Evolutionary conservation across 768 basidiomycete species (phyloP).

Genomic region (Mycena galopus): DNA sequence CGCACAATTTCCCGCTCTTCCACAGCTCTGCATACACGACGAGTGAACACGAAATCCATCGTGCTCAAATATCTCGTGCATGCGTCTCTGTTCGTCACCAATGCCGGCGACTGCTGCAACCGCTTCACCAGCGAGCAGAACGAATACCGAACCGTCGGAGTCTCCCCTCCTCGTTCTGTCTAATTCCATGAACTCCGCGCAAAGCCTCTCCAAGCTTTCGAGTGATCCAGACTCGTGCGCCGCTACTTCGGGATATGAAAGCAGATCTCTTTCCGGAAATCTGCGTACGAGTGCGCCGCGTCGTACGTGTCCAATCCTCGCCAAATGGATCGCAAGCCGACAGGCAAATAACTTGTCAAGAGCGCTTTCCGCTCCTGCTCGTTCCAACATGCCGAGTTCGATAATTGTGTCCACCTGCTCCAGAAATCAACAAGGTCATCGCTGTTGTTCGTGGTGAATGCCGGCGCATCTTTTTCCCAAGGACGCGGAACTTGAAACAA

Average conservation of each 20-base stretch:
- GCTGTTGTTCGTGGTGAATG: not conserved
- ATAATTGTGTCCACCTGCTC: constrained; percentile 15
- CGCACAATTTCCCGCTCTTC: constrained; percentile 1
- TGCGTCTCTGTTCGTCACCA: constrained; percentile 6
- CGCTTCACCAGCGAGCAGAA: constrained; percentile 1
- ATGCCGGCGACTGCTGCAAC: not conserved
- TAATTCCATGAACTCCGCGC: not conserved
- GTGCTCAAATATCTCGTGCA: constrained; percentile 6
- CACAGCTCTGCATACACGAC: constrained; percentile 2
- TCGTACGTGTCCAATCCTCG: no score
- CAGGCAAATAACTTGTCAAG: no score
- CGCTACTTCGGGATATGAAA: not conserved
- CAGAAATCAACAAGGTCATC: constrained; percentile 9
- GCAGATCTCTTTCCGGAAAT: not conserved
- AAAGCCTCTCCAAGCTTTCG: not conserved
- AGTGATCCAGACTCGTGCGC: not conserved
- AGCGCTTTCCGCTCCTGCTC: constrained; percentile 1
- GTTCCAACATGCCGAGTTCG: constrained; percentile 1
- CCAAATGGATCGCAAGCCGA: no score
- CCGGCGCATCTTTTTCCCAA: not conserved
- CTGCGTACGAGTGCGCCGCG: not conserved
- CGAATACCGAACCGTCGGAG: not conserved
- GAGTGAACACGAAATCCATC: not conserved
- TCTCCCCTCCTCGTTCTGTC: not conserved
- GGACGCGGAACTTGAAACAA: constrained; percentile 5